These are phyloP conservation scores for Schoenoplectus tabernaemontani DNA, from an alignment of 202 grass and related monocot genomes.

Conservation along the genomic window DNA sequence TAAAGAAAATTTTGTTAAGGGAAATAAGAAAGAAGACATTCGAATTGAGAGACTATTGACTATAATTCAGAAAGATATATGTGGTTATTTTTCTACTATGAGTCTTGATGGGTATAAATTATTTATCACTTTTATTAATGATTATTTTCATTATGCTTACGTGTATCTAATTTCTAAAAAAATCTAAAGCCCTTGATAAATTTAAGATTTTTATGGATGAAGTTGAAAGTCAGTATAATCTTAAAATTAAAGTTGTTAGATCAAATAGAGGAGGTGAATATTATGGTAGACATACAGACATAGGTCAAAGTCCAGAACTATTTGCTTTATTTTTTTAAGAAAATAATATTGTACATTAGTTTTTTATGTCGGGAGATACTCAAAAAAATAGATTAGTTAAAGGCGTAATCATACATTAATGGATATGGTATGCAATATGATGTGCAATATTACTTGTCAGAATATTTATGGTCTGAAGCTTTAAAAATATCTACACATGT, in stretches of 20 bases:
- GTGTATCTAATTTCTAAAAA: too few species aligned
- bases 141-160: too few species aligned
- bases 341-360: neutral
- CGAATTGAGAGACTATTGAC: neutral
- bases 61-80: neutral
- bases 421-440: neutral
- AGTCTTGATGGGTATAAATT: neutral
- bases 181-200: too few species aligned
- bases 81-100: neutral
- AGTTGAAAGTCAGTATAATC: neutral
- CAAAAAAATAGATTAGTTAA: neutral
- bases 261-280: too few species aligned
- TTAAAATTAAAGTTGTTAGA: too few species aligned
- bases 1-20: neutral
- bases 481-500: neutral
- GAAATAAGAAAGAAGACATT: neutral
- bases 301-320: neutral
- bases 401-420: neutral
- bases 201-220: neutral
- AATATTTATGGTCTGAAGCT: neutral
- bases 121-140: neutral
- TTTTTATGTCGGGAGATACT: neutral
- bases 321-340: neutral
- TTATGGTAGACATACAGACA: neutral
- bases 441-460: neutral